phyloP scores from a whole-genome alignment of 257 asterid species.

The Nicotiana undulata region DNA sequence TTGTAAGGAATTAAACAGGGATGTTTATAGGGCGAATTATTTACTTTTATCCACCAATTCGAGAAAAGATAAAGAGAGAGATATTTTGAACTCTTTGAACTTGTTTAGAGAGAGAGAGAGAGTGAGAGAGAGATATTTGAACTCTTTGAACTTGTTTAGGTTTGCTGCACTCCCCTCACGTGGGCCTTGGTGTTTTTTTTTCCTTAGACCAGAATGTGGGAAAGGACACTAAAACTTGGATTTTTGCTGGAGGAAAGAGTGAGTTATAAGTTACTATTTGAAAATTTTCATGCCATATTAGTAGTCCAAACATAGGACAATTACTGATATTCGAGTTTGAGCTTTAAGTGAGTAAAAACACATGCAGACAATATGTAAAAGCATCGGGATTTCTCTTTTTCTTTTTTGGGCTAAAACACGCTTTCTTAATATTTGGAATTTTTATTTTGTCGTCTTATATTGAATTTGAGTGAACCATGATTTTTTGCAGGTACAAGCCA shows the following conservation, averaged over 20 bases:
- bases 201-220: not conserved
- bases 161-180: not conserved
- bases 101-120: too few species aligned
- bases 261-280: not conserved
- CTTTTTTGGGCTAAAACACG: not conserved
- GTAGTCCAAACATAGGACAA: not conserved
- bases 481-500: constrained; percentile 64
- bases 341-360: not conserved
- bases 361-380: not conserved
- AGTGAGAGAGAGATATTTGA: too few species aligned
- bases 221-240: not conserved
- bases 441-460: not conserved
- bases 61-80: too few species aligned
- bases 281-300: not conserved
- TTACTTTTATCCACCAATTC: too few species aligned
- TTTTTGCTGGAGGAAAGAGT: not conserved
- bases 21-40: too few species aligned
- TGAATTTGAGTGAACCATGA: not conserved
- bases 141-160: not conserved
- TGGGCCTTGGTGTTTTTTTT: not conserved
- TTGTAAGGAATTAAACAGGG: not conserved
- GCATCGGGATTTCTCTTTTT: not conserved
- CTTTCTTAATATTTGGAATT: not conserved
- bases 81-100: too few species aligned
- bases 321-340: not conserved